phyloP scores from a whole-genome alignment of 176 grass and related monocot species.

The Cymbopogon citratus region DNA sequence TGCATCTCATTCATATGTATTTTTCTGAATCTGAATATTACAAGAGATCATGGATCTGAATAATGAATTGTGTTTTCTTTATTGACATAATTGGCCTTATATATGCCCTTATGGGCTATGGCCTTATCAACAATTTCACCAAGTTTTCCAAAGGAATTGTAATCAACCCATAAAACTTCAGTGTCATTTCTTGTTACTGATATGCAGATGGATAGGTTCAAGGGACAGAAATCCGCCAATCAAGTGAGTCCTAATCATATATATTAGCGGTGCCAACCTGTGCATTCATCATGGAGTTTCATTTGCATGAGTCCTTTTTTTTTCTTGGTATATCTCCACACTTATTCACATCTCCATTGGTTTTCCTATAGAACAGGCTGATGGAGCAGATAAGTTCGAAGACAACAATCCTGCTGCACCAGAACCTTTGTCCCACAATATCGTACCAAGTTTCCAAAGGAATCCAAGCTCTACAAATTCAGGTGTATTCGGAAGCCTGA shows the following conservation, averaged over 20 bases:
- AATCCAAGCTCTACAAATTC: not conserved
- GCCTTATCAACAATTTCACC: not conserved
- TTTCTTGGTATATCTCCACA: constrained; percentile 7
- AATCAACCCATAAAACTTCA: not conserved
- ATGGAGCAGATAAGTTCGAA: constrained; percentile 35
- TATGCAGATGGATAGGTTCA: constrained; percentile 29
- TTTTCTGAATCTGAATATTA: not conserved
- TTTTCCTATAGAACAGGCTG: constrained; percentile 40
- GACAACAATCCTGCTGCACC: constrained; percentile 33
- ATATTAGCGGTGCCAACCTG: not conserved
- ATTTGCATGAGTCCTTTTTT: not conserved
- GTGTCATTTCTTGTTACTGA: not conserved
- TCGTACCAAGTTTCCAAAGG: constrained; percentile 14
- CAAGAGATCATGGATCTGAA: not conserved
- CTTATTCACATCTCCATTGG: constrained; percentile 15
- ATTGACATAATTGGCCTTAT: not conserved
- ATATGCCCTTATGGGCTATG: not conserved
- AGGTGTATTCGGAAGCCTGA: constrained; percentile 34
- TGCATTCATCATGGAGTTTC: not conserved
- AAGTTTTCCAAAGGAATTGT: not conserved
- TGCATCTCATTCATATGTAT: not conserved
- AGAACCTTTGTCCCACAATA: not conserved
- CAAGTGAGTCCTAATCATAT: constrained; percentile 19
- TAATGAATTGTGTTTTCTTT: not conserved
- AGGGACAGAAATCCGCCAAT: not conserved